A percentile compares a stretch with the other conserved stretches of the same genome.
Evolutionary conservation across 139 green algal genomes (phyloP).

Genomic region (Chlamydomonas asymmetrica): DNA sequence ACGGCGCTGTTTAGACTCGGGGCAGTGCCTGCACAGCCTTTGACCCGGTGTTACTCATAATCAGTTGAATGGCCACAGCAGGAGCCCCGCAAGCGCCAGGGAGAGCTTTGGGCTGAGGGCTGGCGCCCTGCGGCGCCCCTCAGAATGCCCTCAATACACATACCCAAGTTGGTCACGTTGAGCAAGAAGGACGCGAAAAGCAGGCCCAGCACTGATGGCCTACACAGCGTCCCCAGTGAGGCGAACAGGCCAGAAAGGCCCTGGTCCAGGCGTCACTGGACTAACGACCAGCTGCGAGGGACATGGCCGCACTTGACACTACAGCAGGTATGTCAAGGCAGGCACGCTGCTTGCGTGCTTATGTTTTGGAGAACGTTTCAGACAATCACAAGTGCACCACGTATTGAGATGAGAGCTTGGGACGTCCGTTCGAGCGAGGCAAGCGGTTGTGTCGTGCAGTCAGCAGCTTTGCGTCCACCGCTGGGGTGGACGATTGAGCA

Average conservation of each 20-base stretch:
- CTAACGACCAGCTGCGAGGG: constrained; percentile 9
- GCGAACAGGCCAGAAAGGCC: neutral
- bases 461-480: neutral
- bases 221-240: too few species aligned
- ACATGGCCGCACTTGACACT: constrained; percentile 25
- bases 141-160: too few species aligned
- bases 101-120: too few species aligned
- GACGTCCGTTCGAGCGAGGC: neutral
- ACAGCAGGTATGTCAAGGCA: constrained; percentile 24
- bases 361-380: neutral
- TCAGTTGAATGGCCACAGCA: too few species aligned
- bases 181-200: too few species aligned
- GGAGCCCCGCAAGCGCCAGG: too few species aligned
- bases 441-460: neutral
- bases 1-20: too few species aligned
- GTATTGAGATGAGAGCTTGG: neutral
- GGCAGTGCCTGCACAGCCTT: too few species aligned
- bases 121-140: too few species aligned
- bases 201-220: too few species aligned
- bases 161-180: too few species aligned
- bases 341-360: neutral
- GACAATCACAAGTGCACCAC: neutral
- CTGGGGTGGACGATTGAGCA: neutral
- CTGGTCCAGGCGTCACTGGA: neutral
- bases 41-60: too few species aligned